Percentiles rank a stretch among this genome's conserved stretches.
phyloP scores from a whole-genome alignment of 2,329 filamentous ascomycete genomes.

The Cryphonectria parasitica region DNA sequence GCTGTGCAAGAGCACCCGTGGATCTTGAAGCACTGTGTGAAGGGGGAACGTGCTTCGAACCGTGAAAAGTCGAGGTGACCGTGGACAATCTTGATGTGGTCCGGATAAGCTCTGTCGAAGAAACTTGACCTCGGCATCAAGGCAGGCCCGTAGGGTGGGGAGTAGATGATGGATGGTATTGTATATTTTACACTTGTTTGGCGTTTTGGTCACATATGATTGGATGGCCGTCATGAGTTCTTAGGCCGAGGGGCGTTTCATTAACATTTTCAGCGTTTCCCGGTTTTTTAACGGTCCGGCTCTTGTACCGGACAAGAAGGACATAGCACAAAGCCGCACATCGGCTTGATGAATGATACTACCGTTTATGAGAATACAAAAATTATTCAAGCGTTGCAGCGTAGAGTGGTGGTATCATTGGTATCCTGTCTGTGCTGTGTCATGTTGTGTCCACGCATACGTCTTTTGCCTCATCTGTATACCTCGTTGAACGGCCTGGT shows the following conservation, averaged over 20 bases:
- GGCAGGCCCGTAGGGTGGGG: not conserved
- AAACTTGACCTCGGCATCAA: not conserved
- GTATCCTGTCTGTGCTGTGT: conserved; percentile 13
- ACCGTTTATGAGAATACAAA: conserved; percentile 23
- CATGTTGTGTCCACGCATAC: not conserved
- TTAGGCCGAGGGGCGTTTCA: conserved; percentile 6
- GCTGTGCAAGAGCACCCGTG: conserved; percentile 90
- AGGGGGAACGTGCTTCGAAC: conserved; percentile 58
- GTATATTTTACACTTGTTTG: conserved; percentile 20
- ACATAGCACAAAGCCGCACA: conserved; percentile 12
- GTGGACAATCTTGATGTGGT: not conserved
- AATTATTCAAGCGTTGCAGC: conserved; percentile 22
- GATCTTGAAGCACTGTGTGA: conserved; percentile 93
- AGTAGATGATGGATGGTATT: conserved; percentile 19
- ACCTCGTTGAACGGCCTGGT: conserved; percentile 97
- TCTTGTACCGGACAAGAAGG: conserved; percentile 14
- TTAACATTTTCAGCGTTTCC: conserved; percentile 26
- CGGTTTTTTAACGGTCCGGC: not conserved
- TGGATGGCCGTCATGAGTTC: conserved; percentile 13
- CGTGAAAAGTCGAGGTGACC: conserved; percentile 49
- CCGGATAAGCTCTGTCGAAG: not conserved
- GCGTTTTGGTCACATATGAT: conserved; percentile 21
- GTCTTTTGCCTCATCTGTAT: conserved; percentile 65
- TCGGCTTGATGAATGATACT: conserved; percentile 8
- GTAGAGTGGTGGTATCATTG: conserved; percentile 27